A percentile compares a stretch with the other conserved stretches of the same genome.
Conservation (phyloP, 305 asterid genomes). For the Striga hermonthica region DNA sequence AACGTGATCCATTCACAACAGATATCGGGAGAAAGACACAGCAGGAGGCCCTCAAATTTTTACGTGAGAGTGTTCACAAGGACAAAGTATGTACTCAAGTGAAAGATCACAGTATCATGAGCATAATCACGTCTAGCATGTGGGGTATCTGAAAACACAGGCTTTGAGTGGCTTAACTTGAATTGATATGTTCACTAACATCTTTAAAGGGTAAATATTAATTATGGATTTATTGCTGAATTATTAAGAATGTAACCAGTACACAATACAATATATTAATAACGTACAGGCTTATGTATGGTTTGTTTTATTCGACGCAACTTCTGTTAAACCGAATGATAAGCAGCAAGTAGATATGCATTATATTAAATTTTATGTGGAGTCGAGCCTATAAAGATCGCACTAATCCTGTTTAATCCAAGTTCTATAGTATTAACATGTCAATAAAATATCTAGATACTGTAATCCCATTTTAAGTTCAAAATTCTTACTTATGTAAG, state of each 20-base stretch:
- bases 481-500: no score
- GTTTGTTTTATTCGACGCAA: not conserved
- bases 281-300: not conserved
- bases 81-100: not conserved
- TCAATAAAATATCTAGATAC: no score
- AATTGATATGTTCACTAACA: conserved; percentile 1
- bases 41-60: not conserved
- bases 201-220: not conserved
- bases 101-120: not conserved
- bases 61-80: not conserved
- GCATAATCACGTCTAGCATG: not conserved
- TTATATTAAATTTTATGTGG: not conserved
- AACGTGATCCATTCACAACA: not conserved
- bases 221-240: no score
- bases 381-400: not conserved
- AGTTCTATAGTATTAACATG: no score
- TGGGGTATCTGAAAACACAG: not conserved
- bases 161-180: not conserved
- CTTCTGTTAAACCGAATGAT: not conserved
- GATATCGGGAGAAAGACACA: not conserved
- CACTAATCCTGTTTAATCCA: not conserved
- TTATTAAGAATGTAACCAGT: no score
- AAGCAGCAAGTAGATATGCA: not conserved
- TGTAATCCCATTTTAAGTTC: no score
- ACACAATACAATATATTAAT: no score